Evolutionary conservation across 331 rosid genomes (phyloP), one percentile per base, ranked within the genome.

Genomic region (Quercus tomentella): DNA sequence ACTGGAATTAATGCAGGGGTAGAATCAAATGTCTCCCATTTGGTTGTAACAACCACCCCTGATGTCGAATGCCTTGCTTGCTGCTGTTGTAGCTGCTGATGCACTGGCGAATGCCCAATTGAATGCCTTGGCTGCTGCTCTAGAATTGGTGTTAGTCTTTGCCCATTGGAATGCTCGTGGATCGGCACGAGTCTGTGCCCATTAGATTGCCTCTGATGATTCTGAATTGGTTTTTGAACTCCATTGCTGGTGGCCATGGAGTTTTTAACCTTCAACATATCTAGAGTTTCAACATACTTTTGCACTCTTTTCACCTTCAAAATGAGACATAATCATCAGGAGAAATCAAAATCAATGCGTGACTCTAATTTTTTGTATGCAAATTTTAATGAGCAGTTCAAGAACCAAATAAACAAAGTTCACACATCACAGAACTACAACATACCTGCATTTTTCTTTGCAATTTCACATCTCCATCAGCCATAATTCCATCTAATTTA

Each of bases 401-500:
- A 67, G 12, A 67, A 35, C 4, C 17, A 15, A 49, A 49, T 49
- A 49, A 49, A 49, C 17, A 49, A 49, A 49, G 55, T 49, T 49
- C 55, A 49, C 18, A 49, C 18, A 3, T 49, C 55, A 49, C 18
- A 10, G 16, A 16, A 33, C 4, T 3, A 18, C 66, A 51, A 1
- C 14, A 77, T 82, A 95, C 99, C 98, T 93, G 99, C 92, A 95
- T 95, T 91, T 91, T 95, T 72, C 98, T 93, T 82, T 95, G 98
- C 82, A 95, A 85, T 84, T 95, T 95, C 18, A 89, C 96, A 84
- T 95, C 99, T 5, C 98, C 99, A 67, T 95, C 99, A 43, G 86
- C 98, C 73, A 79, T 76, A 17, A 95, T 90, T 4, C 93, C 90
- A 73, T 95, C 99, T 65, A 95, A 84, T 78, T 88, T 95, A 43